These are phyloP conservation scores for Entamoeba moshkovskii DNA, from an alignment of 208 protist species.

Conservation along the genomic window DNA sequence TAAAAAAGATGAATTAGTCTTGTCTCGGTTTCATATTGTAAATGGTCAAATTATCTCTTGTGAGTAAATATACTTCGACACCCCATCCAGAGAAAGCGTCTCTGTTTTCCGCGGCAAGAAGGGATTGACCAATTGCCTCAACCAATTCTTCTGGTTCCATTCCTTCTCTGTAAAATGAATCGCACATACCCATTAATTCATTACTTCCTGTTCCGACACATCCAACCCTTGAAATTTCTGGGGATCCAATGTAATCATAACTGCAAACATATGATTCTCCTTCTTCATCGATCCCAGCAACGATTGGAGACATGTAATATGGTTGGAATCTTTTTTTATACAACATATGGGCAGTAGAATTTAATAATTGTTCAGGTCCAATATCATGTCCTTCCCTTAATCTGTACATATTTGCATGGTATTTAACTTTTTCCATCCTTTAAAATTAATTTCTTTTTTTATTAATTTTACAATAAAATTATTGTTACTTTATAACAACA, in stretches of 20 bases:
- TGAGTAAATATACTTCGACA: neutral
- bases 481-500: neutral
- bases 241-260: conserved; percentile 79
- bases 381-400: conserved; percentile 58
- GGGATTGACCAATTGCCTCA: neutral
- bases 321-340: conserved; percentile 79
- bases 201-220: conserved; percentile 77
- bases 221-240: conserved; percentile 82
- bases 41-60: neutral
- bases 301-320: conserved; percentile 88
- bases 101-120: conserved; percentile 16
- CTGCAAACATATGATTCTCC: conserved; percentile 76
- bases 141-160: conserved; percentile 39
- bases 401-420: conserved; percentile 42
- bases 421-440: conserved; percentile 46
- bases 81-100: conserved; percentile 26
- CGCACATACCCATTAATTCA: conserved; percentile 87
- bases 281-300: conserved; percentile 70
- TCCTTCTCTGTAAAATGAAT: conserved; percentile 76
- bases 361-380: conserved; percentile 40
- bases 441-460: neutral
- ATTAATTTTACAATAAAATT: neutral
- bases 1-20: neutral
- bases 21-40: neutral
- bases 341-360: conserved; percentile 47